Evolutionary conservation across 2,329 filamentous ascomycete genomes (phyloP), one percentile per base, ranked within the genome.

Genomic region (Colletotrichum truncatum): DNA sequence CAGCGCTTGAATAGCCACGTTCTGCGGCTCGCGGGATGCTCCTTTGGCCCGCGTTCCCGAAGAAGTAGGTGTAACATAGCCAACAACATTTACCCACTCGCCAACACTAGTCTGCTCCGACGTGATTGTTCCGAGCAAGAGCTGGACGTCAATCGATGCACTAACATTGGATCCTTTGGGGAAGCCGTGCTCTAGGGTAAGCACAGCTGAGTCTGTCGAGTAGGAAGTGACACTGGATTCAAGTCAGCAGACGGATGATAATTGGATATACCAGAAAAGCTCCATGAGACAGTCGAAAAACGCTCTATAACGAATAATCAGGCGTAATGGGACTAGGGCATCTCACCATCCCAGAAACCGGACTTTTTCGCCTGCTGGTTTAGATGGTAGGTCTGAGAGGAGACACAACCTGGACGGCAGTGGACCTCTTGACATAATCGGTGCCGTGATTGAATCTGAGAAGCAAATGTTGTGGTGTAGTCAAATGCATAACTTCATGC

Each of bases 11-110:
- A 97, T 81, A 61, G 80, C 73, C 26, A 84, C 77, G 56, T 68
- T 67, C 14, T 69, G 63, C 51, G 49, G 62, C 51, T 63, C 66
- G 52, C 46, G 25, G 53, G 23, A 39, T 66, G 49, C 61, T 36
- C 51, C 55, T 54, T 48, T 64, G 45, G 57, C 36, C 66, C 53
- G 43, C 16, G 51, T 59, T 38, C 64, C 46, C 46, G 41, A 9
- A 28, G 51, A 46, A 25, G 34, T 54, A 43, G 74, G 74, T 39
- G 81, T 84, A 57, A 94, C 82, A 75, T 97, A 97, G 6, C 94
- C 95, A 69, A 98, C 87, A 4, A 98, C 85, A 74, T 98, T 97
- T 52, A 98, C 78, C 94, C 94, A 98, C 65, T 91, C 85, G n/a
- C 95, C 95, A 25, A 91, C 80, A 53, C 89, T 84, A 55, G 91